A percentile compares a stretch with the other conserved stretches of the same genome.
phyloP scores from a whole-genome alignment of 306 rosid species.

The Casuarina glauca region DNA sequence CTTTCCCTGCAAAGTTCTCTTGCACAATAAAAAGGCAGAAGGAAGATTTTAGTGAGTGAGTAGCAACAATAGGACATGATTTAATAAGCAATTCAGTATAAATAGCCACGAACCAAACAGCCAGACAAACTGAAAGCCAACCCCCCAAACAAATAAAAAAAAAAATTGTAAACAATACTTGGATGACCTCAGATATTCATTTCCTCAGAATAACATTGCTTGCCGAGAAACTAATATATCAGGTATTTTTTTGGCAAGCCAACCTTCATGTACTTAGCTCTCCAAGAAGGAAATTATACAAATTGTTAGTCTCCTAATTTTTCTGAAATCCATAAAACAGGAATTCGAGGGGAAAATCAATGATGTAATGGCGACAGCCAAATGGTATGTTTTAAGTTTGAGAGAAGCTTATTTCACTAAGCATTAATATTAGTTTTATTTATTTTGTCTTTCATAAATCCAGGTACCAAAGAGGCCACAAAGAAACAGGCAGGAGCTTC shows the following conservation, averaged over 20 bases:
- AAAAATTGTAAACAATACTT: not conserved
- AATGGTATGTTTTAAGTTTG: not conserved
- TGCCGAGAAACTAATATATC: not conserved
- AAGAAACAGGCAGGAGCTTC: not conserved
- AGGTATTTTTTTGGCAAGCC: not conserved
- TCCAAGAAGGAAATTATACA: not conserved
- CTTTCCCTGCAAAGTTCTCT: not conserved
- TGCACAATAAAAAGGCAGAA: not conserved
- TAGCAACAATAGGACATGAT: not conserved
- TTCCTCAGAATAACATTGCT: not conserved
- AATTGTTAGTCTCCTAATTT: not conserved
- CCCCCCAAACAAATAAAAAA: not conserved
- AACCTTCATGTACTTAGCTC: not conserved
- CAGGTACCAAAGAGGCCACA: slow-evolving; percentile 10
- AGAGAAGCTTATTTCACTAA: not conserved
- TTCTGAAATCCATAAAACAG: not conserved
- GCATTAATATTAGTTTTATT: not conserved
- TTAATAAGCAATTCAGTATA: not conserved
- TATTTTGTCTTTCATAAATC: slow-evolving; percentile 4
- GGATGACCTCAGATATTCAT: not conserved
- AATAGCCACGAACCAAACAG: not conserved
- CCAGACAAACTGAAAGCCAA: not conserved
- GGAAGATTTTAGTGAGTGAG: not conserved
- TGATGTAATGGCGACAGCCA: not conserved
- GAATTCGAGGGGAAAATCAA: not conserved